Percentiles rank a stretch among this genome's conserved stretches.
phyloP scores from a whole-genome alignment of 139 green algal species.

The Closterium sp. region DNA sequence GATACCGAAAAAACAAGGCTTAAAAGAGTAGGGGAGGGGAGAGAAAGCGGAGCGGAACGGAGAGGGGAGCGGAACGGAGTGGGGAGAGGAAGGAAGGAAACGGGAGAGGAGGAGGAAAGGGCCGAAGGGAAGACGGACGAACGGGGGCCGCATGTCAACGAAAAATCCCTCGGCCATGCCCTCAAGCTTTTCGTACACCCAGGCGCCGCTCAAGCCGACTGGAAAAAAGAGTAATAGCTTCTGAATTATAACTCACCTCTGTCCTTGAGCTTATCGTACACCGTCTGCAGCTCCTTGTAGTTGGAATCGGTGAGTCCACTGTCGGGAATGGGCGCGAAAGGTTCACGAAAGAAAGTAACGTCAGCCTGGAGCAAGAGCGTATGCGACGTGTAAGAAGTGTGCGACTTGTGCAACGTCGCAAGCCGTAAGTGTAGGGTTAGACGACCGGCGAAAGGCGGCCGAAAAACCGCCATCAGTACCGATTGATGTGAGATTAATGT shows the following conservation, averaged over 20 bases:
- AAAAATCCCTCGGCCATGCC: too few relatives aligned
- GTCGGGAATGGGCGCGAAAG: not conserved
- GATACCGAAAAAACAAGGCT: slow-evolving; percentile 31
- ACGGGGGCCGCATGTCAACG: not conserved
- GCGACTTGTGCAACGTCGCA: too few relatives aligned
- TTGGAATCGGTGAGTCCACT: slow-evolving; percentile 53
- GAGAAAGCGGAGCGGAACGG: not conserved
- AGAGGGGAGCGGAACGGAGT: not conserved
- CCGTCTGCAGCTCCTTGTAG: slow-evolving; percentile 52
- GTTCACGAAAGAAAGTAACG: not conserved
- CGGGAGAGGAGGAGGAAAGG: not conserved
- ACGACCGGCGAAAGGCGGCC: too few relatives aligned
- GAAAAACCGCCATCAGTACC: too few relatives aligned
- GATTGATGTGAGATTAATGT: too few relatives aligned
- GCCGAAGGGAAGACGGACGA: not conserved
- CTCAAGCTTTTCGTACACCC: too few relatives aligned
- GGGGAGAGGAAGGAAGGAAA: not conserved
- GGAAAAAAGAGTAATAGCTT: too few relatives aligned
- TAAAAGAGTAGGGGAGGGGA: too few relatives aligned
- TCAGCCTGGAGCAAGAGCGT: too few relatives aligned
- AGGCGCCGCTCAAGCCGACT: too few relatives aligned
- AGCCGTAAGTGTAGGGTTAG: too few relatives aligned
- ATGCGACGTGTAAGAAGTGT: too few relatives aligned
- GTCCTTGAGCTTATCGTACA: slow-evolving; percentile 63
- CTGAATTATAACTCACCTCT: slow-evolving; percentile 35